Evolutionary conservation across 192 early-diverging fungal species (phyloP), one percentile per base, ranked within the genome.

Genomic region (Coemansia sp.): DNA sequence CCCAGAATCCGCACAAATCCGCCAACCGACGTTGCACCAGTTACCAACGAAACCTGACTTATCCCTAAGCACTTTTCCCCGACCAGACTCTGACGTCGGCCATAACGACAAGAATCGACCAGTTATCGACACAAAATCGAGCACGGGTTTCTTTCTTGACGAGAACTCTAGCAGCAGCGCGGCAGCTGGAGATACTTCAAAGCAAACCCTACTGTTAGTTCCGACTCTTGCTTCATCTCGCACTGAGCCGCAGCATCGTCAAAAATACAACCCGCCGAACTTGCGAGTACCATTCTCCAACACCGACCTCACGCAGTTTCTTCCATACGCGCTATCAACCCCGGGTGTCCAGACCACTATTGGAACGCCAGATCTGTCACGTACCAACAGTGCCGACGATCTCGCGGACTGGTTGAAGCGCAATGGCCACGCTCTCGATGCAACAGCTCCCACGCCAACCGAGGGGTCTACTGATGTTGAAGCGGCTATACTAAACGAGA

Each of bases 301-400:
- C 33, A 68, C 33, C 5, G 61, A 73, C n/a, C 51, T 73, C 50
- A 73, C 72, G 10, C 72, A 46, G 61, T 73, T 73, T 46, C 53
- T 73, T 29, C 72, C 72, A 1, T 73, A 63, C 35, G 72, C 72
- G 27, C 31, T 73, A 17, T 73, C 72, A 8, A 66, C 72, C 11
- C 72, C 72, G 0, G 66, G 72, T 1, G 42, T 67, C 5, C 72
- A 67, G 41, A 63, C 72, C 16, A 46, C 62, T 39, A 53, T 63
- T 3, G 66, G 51, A 37, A 63, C 72, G 5, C 65, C 72, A 9
- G 24, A 29, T 11, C 27, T 60, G 33, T 72, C 69, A 16, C 63
- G 53, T 1, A 57, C 56, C 10, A 65, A 46, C 24, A 72, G 69
- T 27, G 17, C 44, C 6, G 63, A 72, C 34, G 44, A 65, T 16